These are phyloP conservation scores for Oryza nivara DNA, from an alignment of 176 grass and related monocot genomes.

Conservation along the genomic window DNA sequence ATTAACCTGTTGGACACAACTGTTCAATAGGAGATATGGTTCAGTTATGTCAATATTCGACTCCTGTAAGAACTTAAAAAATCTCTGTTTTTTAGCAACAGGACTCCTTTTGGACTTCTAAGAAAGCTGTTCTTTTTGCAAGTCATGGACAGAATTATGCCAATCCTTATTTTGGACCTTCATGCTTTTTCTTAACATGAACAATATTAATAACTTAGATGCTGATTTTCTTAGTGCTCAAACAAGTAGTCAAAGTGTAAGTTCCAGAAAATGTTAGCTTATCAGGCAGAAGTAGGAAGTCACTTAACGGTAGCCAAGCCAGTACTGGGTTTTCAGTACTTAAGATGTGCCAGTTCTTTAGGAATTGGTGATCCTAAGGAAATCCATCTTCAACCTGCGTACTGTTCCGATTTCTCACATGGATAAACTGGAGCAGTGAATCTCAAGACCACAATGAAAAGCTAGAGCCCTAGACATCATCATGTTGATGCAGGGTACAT, in stretches of 20 bases:
- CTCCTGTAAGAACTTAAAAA: not conserved
- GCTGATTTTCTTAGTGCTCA: not conserved
- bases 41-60: not conserved
- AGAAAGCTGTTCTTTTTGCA: not conserved
- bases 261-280: not conserved
- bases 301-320: not conserved
- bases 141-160: not conserved
- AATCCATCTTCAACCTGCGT: not conserved
- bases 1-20: not conserved
- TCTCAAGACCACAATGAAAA: not conserved
- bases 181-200: conserved; percentile 17
- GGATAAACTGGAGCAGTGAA: not conserved
- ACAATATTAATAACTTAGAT: not conserved
- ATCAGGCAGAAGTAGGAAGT: not conserved
- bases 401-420: not conserved
- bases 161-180: not conserved
- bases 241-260: conserved; percentile 15
- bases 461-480: not conserved
- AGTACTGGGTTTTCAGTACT: not conserved
- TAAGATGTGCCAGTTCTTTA: not conserved
- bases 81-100: not conserved
- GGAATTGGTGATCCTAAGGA: not conserved
- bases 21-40: not conserved
- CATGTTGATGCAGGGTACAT: not conserved
- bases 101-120: conserved; percentile 6